Base-by-base conservation (phyloP, 805 yeast species). In the Lipomyces mesembrius region DNA sequence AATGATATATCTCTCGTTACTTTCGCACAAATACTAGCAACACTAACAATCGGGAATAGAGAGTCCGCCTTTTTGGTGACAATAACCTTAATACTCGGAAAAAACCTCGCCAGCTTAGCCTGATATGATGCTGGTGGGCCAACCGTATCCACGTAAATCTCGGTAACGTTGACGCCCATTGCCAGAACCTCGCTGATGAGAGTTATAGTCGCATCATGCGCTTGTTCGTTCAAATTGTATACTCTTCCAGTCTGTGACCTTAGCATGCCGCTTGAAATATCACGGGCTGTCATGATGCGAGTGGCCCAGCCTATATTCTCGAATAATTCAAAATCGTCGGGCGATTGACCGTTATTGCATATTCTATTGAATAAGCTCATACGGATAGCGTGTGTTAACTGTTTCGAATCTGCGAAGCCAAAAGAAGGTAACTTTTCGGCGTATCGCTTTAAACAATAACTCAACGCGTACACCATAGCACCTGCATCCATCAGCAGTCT, bases 51-150 rank as follows among this genome's bases (percentile, higher is more conserved):
- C 0, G 98, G 97, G 75, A 83, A 95, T 22, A 92, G 75, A 22
- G 97, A 87, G 80, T 95, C 99, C 0, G 99, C 99, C 75, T 95
- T 95, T 75, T 95, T 95, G 8, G 97, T 86, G 6, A 95, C 99
- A 0, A 92, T 89, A 35, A 95, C 84, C 67, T 83, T 84, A 27
- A 90, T 79, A 0, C 75, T 77, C 0, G 98, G 97, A 74, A 95
- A 95, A 64, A 84, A 78, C 34, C 77, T 77, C 65, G 85, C 83
- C 59, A 95, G 80, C 77, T 94, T 95, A 51, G 83, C 84, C 74
- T 90, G 96, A 76, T 95, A 95, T 46, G 88, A 81, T 0, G 78
- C 84, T 14, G 99, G 98, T 0, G 98, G 98, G 0, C 99, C 99
- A 54, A 95, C 99, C 0, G 99, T 95, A 76, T 95, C 99, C 4